Base-by-base conservation (phyloP, 805 yeast genomes). In the Cyberlindnera xylosilytica region DNA sequence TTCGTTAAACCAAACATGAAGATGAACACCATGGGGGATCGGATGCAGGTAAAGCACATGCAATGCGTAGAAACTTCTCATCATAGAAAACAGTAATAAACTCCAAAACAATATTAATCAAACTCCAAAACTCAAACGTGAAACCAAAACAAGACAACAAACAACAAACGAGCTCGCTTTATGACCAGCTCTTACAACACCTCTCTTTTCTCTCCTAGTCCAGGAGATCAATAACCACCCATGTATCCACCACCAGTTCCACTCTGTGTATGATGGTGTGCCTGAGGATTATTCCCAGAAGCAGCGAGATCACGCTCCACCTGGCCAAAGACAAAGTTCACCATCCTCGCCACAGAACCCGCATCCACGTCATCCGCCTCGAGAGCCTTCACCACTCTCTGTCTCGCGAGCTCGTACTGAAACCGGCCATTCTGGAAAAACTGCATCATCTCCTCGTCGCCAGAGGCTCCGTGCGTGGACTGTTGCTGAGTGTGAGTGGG, bases 341-440 rank as follows among this genome's bases (percentile, higher is more conserved):
- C 39, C 38, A 55, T 32, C 34, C 46, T 53, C 6, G 45, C 26
- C 18, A 49, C 38, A 4, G 16, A 13, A 4, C 17, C 24, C 9
- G 39, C 20, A 33, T 53, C 57, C 12, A 40, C 11, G 10, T 39
- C 39, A 1, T 41, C 50, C 16, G 18, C 41, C 17, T 49, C 51
- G 17, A 56, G 27, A 23, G 53, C 57, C 18, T 48, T 51, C 2
- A 52, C 6, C 12, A 56, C 29, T 20, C 42, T 38, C 13, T 44
- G 49, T 23, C 52, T 41, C 1, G 45, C 54, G 17, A 34, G 5
- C 9, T 48, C 53, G 39, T 52, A 55, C 24, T 53, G 58, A 24
- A 56, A 49, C 26, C 53, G 42, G 19, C 53, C 53, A 12, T 56
- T 51, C 13, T 47, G 47, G 29, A 37, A 54, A 22, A 36, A 53